Evolutionary conservation across 768 basidiomycete genomes (phyloP), one percentile per base, ranked within the genome.

Genomic region (Serendipita sp.): DNA sequence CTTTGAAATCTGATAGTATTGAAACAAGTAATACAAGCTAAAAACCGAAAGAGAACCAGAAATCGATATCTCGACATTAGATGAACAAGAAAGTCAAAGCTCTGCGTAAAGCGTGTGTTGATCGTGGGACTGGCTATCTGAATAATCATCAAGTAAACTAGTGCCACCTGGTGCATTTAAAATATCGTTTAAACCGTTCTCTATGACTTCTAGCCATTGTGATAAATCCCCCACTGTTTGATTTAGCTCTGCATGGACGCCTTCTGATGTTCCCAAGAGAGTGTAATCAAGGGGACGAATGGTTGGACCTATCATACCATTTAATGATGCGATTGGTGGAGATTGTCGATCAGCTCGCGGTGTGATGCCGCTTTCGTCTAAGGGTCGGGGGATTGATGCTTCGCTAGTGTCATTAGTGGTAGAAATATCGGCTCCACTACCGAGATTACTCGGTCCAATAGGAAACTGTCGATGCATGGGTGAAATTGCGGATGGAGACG

Each of bases 201-300:
- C 88, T 0, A 94, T 80, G 0, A 84, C 78, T 3, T 80, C 79
- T 65, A 97, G 73, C 90, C 89, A 94, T 67, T 81, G 78, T 2
- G 80, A 78, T 41, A 97, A 80, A 70, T 88, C 84, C 51, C 86
- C 85, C 8, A 95, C 82, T 2, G 85, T 87, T 48, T 78, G 74
- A 48, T 83, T 84, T 56, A 97, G 79, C 71, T 91, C 87, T 1
- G 76, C 72, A 68, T 88, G 85, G 0, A 85, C 83, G 38, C 77
- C 79, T 8, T 83, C 84, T 3, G 79, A 79, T 18, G 81, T 77
- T 66, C 85, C 73, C 23, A 82, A 72, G 30, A 77, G 73, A 3
- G 74, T 73, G 66, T 91, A 86, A 71, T 94, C 84, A n/a, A 96
- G 76, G 1, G 88, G 84, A 44, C 75, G 78, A 4, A 90, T 72